phyloP scores from a whole-genome alignment of 1,139 yeast species.

The Kodamaea derodonti region DNA sequence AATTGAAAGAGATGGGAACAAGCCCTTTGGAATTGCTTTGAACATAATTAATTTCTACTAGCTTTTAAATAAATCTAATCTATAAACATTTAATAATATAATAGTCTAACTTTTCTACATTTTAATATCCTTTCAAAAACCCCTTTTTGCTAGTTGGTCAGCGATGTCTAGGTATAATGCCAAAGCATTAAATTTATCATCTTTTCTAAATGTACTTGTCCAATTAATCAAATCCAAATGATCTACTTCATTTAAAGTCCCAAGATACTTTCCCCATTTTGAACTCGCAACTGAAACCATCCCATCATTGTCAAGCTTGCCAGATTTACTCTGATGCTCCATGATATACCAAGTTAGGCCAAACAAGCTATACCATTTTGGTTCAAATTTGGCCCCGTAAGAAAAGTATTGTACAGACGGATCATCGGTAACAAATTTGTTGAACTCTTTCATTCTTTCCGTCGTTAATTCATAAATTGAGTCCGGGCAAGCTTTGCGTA shows the following conservation, averaged over 20 bases:
- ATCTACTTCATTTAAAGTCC: conserved; percentile 74
- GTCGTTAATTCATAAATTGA: conserved; percentile 63
- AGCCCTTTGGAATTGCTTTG: no score
- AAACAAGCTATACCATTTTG: conserved; percentile 61
- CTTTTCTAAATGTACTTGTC: conserved; percentile 54
- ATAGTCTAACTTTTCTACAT: no score
- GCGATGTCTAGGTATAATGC: conserved; percentile 75
- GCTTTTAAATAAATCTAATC: no score
- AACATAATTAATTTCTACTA: no score
- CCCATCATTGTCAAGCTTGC: conserved; percentile 70
- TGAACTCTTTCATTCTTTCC: conserved; percentile 48
- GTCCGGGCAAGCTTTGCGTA: conserved; percentile 32
- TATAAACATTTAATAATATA: no score
- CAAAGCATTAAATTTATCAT: conserved; percentile 60
- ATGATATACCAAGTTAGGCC: conserved; percentile 61
- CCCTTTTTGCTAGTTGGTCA: conserved; percentile 61
- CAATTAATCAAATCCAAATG: conserved; percentile 84
- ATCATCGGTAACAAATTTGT: conserved; percentile 47
- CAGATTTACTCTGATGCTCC: conserved; percentile 9
- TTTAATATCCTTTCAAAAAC: no score
- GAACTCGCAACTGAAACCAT: conserved; percentile 76
- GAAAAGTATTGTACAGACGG: conserved; percentile 72
- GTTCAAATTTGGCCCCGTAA: conserved; percentile 72
- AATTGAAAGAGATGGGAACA: conserved; percentile 7
- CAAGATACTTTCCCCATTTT: conserved; percentile 80